phyloP scores from a whole-genome alignment of 2,329 filamentous ascomycete species.

The Helotiales sp. region DNA sequence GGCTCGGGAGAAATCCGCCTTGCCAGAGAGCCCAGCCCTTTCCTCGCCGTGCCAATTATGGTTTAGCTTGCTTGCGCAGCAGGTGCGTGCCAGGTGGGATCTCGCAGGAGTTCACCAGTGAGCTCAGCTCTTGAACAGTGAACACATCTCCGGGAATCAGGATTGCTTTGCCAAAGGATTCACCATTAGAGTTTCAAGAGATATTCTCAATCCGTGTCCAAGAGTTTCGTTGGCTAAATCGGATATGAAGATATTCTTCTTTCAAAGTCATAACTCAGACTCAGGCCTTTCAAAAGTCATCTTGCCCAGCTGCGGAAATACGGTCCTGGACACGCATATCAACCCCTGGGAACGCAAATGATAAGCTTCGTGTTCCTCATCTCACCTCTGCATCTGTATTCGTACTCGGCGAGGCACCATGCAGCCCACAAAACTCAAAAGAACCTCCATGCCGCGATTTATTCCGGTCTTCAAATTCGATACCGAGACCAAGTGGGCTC shows the following conservation, averaged over 20 bases:
- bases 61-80: background rate
- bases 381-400: conserved; percentile 7
- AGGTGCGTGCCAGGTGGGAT: background rate
- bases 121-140: background rate
- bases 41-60: background rate
- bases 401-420: conserved; percentile 9
- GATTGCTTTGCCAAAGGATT: background rate
- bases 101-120: background rate
- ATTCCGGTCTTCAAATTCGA: background rate
- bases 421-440: conserved; percentile 6
- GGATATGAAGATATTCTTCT: background rate
- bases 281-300: background rate
- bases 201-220: no score
- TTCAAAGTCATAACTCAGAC: background rate
- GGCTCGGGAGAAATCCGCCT: background rate
- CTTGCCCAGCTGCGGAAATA: conserved; percentile 1
- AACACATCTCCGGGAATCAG: background rate
- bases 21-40: background rate
- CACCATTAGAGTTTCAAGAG: no score
- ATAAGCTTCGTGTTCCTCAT: conserved; percentile 3
- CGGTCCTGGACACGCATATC: background rate
- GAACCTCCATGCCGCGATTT: background rate
- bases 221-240: no score
- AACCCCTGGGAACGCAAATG: background rate
- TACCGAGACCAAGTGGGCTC: background rate